Base-by-base conservation (phyloP, 345 rosid genomes). In the Citrus unshiu region DNA sequence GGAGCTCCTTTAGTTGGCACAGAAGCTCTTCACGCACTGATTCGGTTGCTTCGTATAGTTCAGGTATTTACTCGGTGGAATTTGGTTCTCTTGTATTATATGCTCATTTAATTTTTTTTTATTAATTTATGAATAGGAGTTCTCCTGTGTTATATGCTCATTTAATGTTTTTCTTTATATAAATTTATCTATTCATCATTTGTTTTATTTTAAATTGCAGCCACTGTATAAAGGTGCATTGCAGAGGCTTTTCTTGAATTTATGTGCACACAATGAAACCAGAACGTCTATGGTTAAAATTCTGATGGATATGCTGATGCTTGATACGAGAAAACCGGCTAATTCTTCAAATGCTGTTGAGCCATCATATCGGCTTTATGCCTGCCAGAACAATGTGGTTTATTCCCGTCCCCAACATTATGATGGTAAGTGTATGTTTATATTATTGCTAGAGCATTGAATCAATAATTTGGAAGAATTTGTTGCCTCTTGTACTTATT, bases 141-240 rank as follows among this genome's bases (percentile, higher is more conserved):
- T 63, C 30, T 24, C 46, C 64, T 22, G 1, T 30, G 10, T 21
- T 10, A 51, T 35, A 13, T 54, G 21, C n/a, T 6, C 65, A 35
- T 57, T 43, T 29, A 77, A 30, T 29, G 46, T 9, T 56, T 22
- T 78, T 35, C 43, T 68, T 29, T 19, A 4, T 59, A 19, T 43
- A 24, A n/a, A 21, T n/a, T 34, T 18, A 54, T 40, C 46, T 57
- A 22, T 51, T 61, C 18, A 22, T 72, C 7, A n/a, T 34, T 73
- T 39, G 4, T 73, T 58, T 72, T 59, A 34, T 73, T 74, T 19
- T 21, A 65, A 72, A 73, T 72, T 83, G 83, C 92, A 95, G 99
- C 99, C 99, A 40, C 87, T 95, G 24, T 93, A 92, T 78, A 95
- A 92, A 88, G 99, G 98, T 73, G 82, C 95, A 63, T 84, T 93